Evolutionary conservation across 352 stramenopile species (phyloP), one percentile per base, ranked within the genome.

Genomic region (Phytopythium cucurbitacearum): DNA sequence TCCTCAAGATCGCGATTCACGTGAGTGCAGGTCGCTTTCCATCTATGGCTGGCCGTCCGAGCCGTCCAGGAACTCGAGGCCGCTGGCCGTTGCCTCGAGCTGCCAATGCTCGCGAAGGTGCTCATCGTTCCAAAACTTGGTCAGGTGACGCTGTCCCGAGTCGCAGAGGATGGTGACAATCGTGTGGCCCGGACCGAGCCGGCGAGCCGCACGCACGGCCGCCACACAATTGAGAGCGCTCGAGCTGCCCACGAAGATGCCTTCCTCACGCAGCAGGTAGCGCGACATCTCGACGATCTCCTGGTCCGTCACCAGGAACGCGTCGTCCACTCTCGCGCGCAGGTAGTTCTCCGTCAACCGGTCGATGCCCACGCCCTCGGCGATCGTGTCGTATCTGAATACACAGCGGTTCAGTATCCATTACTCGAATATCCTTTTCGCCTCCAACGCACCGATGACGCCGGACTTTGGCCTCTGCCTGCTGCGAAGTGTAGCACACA

Each of bases 281-380:
- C 98, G 96, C 37, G 96, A 96, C 96, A 99, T 99, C 54, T 98
- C 85, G 4, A 99, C 87, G 7, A 96, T 96, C 65, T 99, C 94
- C 60, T 98, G 80, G 80, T 99, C 95, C 2, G 79, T 83, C 41
- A 98, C 91, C 49, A 73, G 70, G 67, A 94, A 85, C 7, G 88
- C 89, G 57, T 91, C 84, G 59, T 97, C 89, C 49, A 96, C 86
- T 35, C 89, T 72, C 9, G 95, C 96, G 8, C 86, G 73, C 28
- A 81, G 55, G 62, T 99, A 99, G 69, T 99, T 99, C 35, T 86
- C 75, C 7, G 96, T 99, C 48, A 99, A 64, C 11, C 97, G 92
- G 71, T 99, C 97, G 51, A 99, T 94, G 53, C 97, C 97, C 41
- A 99, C 97, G 28, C 97, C 97, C 73, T 99, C 97, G 2, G 91